These are phyloP conservation scores for Tetrapisispora nanseiensis DNA, from an alignment of 805 yeast species.

Conservation along the genomic window DNA sequence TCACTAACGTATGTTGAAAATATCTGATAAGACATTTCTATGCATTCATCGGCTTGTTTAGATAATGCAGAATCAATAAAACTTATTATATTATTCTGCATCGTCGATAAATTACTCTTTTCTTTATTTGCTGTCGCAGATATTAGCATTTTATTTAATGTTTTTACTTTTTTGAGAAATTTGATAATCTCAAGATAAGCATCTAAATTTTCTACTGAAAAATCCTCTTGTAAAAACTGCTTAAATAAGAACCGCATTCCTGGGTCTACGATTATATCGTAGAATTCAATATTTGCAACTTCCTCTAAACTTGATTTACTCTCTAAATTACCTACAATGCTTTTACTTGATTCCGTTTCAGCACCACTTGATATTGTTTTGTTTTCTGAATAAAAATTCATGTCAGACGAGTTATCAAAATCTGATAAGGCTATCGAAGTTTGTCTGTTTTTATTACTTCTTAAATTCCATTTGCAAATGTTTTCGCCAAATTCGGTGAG, in stretches of 20 bases:
- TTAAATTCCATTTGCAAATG: slow-evolving; percentile 24
- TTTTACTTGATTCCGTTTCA: slow-evolving; percentile 5
- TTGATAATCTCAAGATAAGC: slow-evolving; percentile 53
- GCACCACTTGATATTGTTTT: slow-evolving; percentile 5
- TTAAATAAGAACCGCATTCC: slow-evolving; percentile 62
- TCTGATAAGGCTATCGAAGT: not conserved
- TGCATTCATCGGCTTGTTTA: slow-evolving; percentile 43
- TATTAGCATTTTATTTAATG: slow-evolving; percentile 31
- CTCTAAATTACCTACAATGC: not conserved
- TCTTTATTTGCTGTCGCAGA: slow-evolving; percentile 6
- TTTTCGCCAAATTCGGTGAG: slow-evolving; percentile 36
- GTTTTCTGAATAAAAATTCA: not conserved
- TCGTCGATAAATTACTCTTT: slow-evolving; percentile 7
- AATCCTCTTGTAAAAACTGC: slow-evolving; percentile 50
- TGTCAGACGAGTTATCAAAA: not conserved
- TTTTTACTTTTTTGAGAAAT: slow-evolving; percentile 38
- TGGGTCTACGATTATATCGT: slow-evolving; percentile 46
- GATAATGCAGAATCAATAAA: slow-evolving; percentile 33
- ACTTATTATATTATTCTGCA: slow-evolving; percentile 20
- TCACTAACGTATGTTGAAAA: slow-evolving; percentile 54
- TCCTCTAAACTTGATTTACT: not conserved
- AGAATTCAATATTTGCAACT: not conserved
- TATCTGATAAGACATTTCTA: slow-evolving; percentile 53
- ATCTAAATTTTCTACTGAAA: slow-evolving; percentile 69
- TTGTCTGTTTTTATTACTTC: slow-evolving; percentile 1